Evolutionary conservation across 768 basidiomycete genomes (phyloP).

Genomic region (Panellus pusillus): DNA sequence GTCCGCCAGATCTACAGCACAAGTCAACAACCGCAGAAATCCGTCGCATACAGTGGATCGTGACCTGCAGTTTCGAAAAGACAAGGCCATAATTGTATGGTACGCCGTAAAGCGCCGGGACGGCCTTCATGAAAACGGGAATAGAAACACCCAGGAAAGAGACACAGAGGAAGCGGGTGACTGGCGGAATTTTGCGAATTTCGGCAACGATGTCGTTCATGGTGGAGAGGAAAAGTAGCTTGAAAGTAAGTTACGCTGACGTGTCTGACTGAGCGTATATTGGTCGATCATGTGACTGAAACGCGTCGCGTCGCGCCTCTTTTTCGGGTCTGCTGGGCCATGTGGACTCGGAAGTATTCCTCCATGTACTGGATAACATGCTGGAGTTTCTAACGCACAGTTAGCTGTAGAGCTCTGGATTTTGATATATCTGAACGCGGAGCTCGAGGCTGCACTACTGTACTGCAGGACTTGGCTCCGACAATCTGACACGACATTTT

Average conservation of each 20-base stretch:
- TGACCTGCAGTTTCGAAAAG: slow-evolving; percentile 53
- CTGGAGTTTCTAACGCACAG: no score
- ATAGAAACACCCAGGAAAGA: slow-evolving; percentile 63
- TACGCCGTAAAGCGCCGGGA: slow-evolving; percentile 49
- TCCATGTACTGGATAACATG: no score
- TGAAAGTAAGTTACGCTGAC: background rate
- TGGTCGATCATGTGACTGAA: slow-evolving; percentile 1
- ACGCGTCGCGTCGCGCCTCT: background rate
- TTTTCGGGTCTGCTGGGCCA: background rate
- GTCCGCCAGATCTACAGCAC: slow-evolving; percentile 63
- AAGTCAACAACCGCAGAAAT: slow-evolving; percentile 1
- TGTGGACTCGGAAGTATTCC: background rate
- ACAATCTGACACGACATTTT: no score
- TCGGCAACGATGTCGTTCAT: slow-evolving; percentile 58
- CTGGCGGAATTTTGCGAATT: slow-evolving; percentile 79
- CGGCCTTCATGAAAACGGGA: slow-evolving; percentile 53
- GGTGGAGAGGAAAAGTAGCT: background rate
- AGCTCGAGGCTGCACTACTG: no score
- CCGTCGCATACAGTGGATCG: background rate
- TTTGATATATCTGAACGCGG: no score
- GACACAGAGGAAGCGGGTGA: slow-evolving; percentile 68
- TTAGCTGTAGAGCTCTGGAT: no score
- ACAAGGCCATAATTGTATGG: slow-evolving; percentile 53
- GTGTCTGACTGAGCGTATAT: slow-evolving; percentile 2
- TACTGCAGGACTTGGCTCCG: no score